Evolutionary conservation across 768 basidiomycete species (phyloP).

Genomic region (Phaeotremella fagi): DNA sequence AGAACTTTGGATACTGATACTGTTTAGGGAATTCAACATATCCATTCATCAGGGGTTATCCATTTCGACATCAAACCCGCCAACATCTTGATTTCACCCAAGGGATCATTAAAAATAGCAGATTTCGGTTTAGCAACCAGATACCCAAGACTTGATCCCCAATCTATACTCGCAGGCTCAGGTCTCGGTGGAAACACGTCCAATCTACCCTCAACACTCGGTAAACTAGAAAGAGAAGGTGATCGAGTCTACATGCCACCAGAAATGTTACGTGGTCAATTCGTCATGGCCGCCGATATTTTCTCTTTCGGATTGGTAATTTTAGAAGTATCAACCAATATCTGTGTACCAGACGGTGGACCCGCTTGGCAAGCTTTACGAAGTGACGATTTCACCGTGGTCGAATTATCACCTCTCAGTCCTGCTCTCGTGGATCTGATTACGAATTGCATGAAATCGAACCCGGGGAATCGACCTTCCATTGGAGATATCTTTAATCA

Average conservation of each 20-base stretch:
- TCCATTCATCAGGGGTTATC: conserved; percentile 82
- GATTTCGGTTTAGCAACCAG: conserved; percentile 97
- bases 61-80: conserved; percentile 97
- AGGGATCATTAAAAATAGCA: conserved; percentile 91
- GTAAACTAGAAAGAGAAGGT: conserved; percentile 78
- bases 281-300: conserved; percentile 90
- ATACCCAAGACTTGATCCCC: conserved; percentile 66
- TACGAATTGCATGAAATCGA: conserved; percentile 39
- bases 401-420: conserved; percentile 44
- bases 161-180: conserved; percentile 42
- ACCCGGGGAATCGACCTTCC: conserved; percentile 30
- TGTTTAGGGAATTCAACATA: conserved; percentile 76
- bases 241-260: conserved; percentile 96
- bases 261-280: conserved; percentile 85
- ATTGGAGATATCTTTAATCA: conserved; percentile 33
- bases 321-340: conserved; percentile 91
- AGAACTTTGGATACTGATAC: neutral
- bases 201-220: neutral
- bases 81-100: conserved; percentile 84
- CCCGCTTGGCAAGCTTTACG: conserved; percentile 90
- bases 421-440: conserved; percentile 45
- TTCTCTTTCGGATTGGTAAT: conserved; percentile 98
- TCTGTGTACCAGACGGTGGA: conserved; percentile 92
- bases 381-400: conserved; percentile 75
- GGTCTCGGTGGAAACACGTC: conserved; percentile 35